A percentile compares a stretch with the other conserved stretches of the same genome.
Conservation (phyloP, 306 rosid species). For the Rubus idaeus region DNA sequence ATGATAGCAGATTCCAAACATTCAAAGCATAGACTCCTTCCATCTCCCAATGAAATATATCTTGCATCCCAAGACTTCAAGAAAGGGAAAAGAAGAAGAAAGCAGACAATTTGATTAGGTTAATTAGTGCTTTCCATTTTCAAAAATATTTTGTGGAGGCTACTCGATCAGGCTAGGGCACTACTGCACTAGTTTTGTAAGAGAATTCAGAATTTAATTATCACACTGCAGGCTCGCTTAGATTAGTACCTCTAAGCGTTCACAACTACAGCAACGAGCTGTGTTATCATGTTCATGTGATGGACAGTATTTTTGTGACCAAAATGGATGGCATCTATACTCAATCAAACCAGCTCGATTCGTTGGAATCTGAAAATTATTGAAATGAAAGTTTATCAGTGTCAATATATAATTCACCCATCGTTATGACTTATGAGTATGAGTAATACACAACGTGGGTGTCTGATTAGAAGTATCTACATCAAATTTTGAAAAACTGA, state of each 20-base stretch:
- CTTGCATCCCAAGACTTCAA: constrained; percentile 72
- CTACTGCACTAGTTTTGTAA: not conserved
- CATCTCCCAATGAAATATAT: constrained; percentile 75
- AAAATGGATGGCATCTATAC: constrained; percentile 94
- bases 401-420: not conserved
- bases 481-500: too few species aligned
- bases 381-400: constrained; percentile 3
- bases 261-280: constrained; percentile 93
- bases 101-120: not conserved
- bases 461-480: too few species aligned
- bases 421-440: not conserved
- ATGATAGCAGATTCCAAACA: constrained; percentile 97
- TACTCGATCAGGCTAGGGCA: too few species aligned
- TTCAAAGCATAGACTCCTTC: constrained; percentile 84
- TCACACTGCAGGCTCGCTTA: constrained; percentile 1
- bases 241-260: constrained; percentile 83
- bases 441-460: too few species aligned
- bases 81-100: not conserved
- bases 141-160: not conserved
- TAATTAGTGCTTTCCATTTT: not conserved
- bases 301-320: constrained; percentile 97
- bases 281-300: constrained; percentile 86
- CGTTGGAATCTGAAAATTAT: constrained; percentile 79
- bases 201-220: not conserved
- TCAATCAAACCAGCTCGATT: constrained; percentile 85